Percentiles rank a stretch among this genome's conserved stretches.
phyloP scores from a whole-genome alignment of 345 rosid species.

The Pseudoturritis turrita region DNA sequence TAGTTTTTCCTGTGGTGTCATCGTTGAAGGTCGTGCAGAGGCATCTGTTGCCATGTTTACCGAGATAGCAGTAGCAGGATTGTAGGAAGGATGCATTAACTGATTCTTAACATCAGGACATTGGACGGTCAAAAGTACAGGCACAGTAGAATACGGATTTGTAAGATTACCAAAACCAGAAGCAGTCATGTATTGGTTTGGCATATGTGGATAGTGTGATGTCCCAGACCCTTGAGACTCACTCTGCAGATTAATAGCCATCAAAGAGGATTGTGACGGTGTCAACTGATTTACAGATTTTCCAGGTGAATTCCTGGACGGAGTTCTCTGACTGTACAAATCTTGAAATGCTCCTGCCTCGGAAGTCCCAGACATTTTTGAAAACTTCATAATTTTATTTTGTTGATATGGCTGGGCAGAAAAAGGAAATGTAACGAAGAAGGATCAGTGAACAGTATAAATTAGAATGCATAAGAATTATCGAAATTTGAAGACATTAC shows the following conservation, averaged over 20 bases:
- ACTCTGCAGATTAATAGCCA: conserved; percentile 45
- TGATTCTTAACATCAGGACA: conserved; percentile 45
- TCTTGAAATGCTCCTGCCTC: conserved; percentile 40
- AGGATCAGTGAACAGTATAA: conserved; percentile 2
- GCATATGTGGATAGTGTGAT: conserved; percentile 44
- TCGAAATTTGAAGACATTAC: background rate
- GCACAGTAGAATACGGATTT: conserved; percentile 53
- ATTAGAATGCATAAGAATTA: conserved; percentile 2
- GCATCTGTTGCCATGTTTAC: conserved; percentile 39
- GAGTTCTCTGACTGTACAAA: conserved; percentile 41
- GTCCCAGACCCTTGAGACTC: conserved; percentile 48
- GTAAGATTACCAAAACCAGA: conserved; percentile 46
- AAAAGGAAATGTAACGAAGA: background rate
- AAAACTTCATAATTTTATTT: conserved; percentile 44
- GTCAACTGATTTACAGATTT: conserved; percentile 39
- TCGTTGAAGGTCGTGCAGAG: conserved; percentile 47
- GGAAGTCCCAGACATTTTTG: conserved; percentile 38
- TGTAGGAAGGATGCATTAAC: conserved; percentile 44
- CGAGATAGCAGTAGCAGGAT: conserved; percentile 38
- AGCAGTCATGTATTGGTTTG: conserved; percentile 42
- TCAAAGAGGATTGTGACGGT: conserved; percentile 36
- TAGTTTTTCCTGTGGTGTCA: conserved; percentile 95
- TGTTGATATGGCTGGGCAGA: conserved; percentile 47
- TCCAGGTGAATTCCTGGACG: conserved; percentile 34
- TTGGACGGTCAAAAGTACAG: conserved; percentile 46